Conservation (phyloP, 768 basidiomycete species). For the Pholiota molesta region DNA sequence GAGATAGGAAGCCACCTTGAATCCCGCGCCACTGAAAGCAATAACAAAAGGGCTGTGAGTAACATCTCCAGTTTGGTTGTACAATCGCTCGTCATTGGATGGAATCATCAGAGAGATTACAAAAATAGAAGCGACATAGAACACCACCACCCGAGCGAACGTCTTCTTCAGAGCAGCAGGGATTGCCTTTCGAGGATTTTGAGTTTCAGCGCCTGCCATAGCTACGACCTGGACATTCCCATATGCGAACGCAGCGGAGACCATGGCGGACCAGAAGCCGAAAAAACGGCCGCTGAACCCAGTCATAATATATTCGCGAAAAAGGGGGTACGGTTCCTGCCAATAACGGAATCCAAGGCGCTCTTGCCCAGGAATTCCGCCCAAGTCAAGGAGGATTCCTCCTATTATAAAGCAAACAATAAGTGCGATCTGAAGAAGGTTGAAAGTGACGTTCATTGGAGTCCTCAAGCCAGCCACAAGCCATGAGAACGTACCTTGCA, state of each 20-base stretch:
- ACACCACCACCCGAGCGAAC: conserved; percentile 38
- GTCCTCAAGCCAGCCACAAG: not conserved
- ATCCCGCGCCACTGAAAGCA: conserved; percentile 62
- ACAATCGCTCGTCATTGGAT: conserved; percentile 47
- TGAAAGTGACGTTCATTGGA: not conserved
- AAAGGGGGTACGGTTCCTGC: conserved; percentile 32
- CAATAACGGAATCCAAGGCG: conserved; percentile 52
- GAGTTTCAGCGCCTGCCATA: conserved; percentile 54
- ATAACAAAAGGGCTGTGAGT: conserved; percentile 76
- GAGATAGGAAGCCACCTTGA: conserved; percentile 43
- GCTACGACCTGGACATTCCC: conserved; percentile 57
- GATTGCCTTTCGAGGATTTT: conserved; percentile 67
- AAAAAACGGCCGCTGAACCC: conserved; percentile 52
- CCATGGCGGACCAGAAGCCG: conserved; percentile 45
- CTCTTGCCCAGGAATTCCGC: conserved; percentile 48
- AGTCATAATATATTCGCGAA: conserved; percentile 26
- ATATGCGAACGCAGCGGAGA: conserved; percentile 62
- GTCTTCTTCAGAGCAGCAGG: conserved; percentile 66
- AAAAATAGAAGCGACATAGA: conserved; percentile 57
- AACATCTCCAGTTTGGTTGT: conserved; percentile 34
- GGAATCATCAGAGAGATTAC: conserved; percentile 72
- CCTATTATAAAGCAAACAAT: conserved; percentile 37
- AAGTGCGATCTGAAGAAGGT: conserved; percentile 46
- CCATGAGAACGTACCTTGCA: conserved; percentile 23
- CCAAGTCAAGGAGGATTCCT: conserved; percentile 49